Base-by-base conservation (phyloP, 148 eudicot species). In the Rhododendron henanense region DNA sequence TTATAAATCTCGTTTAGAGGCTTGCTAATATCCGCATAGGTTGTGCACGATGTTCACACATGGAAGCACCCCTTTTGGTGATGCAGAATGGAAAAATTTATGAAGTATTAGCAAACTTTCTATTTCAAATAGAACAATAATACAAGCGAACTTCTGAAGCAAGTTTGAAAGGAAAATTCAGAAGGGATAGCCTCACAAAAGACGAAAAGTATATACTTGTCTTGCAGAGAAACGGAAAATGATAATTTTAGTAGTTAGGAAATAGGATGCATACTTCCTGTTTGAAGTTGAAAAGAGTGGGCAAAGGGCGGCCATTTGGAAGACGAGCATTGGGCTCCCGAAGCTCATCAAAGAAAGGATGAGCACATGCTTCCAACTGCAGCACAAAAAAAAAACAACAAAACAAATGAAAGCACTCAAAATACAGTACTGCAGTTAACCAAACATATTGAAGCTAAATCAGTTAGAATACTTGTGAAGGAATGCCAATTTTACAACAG, bases 311-410 rank as follows among this genome's bases (percentile, higher is more conserved):
- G 48, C 97, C 96, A 89, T 96, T 96, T 23, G 98, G 94, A 82
- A 96, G 96, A 78, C 95, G 99, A 51, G 94, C 94, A 93, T 95
- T 95, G 67, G 97, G 95, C 63, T 94, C 96, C 73, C 98, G 94
- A 80, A 96, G 95, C 86, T 96, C 99, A 87, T 96, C 97, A 87
- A 96, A 96, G 98, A 96, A 95, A 84, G 94, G 90, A 92, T 95
- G 99, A 15, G 95, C 89, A 88, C 97, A 95, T 44, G 99, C 99
- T 92, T 96, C 99, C 90, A 96, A 88, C 99, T 95, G 92, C 85
- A 91, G 79, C 48, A 65, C 37, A 57, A 79, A 78, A 35, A 5
- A 63, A 84, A 14, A 31, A 28, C 5, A 21, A n/a, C 35, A 59
- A 33, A 75, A 77, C 28, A 21, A 18, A 28, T 5, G 7, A 71